Conservation (phyloP, 345 rosid genomes). For the Boechera retrofracta region DNA sequence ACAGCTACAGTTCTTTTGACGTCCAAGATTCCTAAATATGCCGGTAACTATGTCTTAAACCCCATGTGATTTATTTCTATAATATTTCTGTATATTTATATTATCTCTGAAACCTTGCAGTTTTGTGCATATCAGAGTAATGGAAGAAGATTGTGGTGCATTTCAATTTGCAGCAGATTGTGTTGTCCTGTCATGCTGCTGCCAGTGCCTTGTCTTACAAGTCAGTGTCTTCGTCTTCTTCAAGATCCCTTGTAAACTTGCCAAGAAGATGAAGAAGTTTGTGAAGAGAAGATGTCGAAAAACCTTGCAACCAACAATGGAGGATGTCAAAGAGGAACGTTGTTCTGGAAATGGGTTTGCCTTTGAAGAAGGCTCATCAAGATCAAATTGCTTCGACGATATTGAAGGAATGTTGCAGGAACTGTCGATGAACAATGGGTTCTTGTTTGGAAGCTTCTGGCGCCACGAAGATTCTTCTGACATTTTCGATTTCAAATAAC, state of each 20-base stretch:
- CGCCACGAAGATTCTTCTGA: constrained; percentile 45
- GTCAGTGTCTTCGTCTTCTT: constrained; percentile 55
- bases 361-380: constrained; percentile 22
- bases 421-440: constrained; percentile 57
- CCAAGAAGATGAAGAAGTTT: constrained; percentile 53
- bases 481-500: constrained; percentile 16
- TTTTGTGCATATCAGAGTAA: constrained; percentile 34
- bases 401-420: constrained; percentile 67
- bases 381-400: constrained; percentile 52
- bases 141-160: constrained; percentile 64
- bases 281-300: constrained; percentile 48
- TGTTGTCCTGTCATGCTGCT: constrained; percentile 75
- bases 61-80: constrained; percentile 34
- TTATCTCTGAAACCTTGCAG: background rate
- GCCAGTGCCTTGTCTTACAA: constrained; percentile 79
- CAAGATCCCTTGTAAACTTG: constrained; percentile 59
- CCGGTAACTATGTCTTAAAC: constrained; percentile 41
- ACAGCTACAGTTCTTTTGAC: constrained; percentile 51
- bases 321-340: constrained; percentile 30
- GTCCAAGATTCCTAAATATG: constrained; percentile 47
- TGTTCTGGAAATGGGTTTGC: constrained; percentile 8
- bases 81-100: background rate
- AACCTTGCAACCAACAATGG: constrained; percentile 26
- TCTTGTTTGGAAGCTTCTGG: constrained; percentile 95
- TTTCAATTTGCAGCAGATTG: constrained; percentile 68